Percentiles rank a stretch among this genome's conserved stretches.
These are phyloP conservation scores for Epichloe scottii DNA, from an alignment of 2,329 filamentous ascomycete genomes.

Conservation along the genomic window DNA sequence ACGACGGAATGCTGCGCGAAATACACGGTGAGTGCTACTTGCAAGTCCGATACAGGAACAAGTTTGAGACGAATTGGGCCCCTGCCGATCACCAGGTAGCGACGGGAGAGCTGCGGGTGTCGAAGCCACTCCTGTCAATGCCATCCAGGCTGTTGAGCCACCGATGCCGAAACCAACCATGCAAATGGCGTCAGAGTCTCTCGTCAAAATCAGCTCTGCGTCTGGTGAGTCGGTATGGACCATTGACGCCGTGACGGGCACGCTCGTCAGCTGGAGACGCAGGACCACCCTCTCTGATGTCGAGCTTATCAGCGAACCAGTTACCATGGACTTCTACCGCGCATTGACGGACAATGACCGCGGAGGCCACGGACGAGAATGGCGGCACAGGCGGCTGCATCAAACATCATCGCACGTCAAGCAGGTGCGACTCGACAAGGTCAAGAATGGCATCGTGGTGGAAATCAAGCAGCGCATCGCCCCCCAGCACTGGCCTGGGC, in stretches of 20 bases:
- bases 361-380: constrained; percentile 43
- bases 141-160: constrained; percentile 8
- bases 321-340: constrained; percentile 46
- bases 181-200: constrained; percentile 5
- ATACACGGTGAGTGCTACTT: constrained; percentile 31
- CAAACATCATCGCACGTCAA: constrained; percentile 32
- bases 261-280: constrained; percentile 29
- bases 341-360: constrained; percentile 55
- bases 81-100: constrained; percentile 37
- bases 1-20: constrained; percentile 12
- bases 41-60: constrained; percentile 33
- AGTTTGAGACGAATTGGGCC: constrained; percentile 36
- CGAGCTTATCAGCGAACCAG: constrained; percentile 32
- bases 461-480: constrained; percentile 41
- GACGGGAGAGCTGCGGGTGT: constrained; percentile 33
- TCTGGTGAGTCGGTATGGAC: constrained; percentile 27
- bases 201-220: constrained; percentile 22
- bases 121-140: constrained; percentile 17
- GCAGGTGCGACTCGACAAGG: constrained; percentile 19
- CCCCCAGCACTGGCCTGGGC: constrained; percentile 53
- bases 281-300: constrained; percentile 10
- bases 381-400: constrained; percentile 35
- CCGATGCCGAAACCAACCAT: constrained; percentile 14
- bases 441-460: constrained; percentile 24
- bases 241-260: constrained; percentile 31